Evolutionary conservation across 225 moss, liverwort and hornwort species (phyloP).

Genomic region (Neckera pumila): DNA sequence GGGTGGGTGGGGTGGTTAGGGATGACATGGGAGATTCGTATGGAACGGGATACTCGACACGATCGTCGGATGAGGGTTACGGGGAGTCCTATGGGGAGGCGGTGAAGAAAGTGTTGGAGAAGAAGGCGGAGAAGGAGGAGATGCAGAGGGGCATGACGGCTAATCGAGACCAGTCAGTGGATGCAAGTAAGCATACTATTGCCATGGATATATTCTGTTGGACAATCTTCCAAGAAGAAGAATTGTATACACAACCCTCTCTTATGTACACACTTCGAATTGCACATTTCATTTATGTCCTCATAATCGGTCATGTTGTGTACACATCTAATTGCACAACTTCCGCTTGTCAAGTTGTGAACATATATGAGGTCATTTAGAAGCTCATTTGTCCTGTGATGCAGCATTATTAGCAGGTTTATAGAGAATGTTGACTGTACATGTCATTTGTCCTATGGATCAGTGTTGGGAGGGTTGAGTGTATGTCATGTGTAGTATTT

Average conservation of each 20-base stretch:
- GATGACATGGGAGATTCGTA: conserved; percentile 43
- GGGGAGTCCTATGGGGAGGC: conserved; percentile 24
- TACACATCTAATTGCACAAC: background rate
- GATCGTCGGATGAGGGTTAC: conserved; percentile 33
- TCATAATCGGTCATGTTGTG: background rate
- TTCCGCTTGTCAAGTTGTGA: background rate
- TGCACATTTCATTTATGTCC: background rate
- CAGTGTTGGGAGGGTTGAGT: background rate
- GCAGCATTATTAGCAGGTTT: background rate
- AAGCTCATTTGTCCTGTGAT: background rate
- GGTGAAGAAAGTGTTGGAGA: conserved; percentile 25
- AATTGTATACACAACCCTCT: background rate
- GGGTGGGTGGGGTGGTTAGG: background rate
- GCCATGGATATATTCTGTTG: background rate
- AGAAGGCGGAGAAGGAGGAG: conserved; percentile 22
- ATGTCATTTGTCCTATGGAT: background rate
- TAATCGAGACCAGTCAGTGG: background rate
- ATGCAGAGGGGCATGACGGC: background rate
- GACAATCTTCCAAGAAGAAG: background rate
- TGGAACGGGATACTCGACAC: conserved; percentile 14
- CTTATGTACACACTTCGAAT: background rate
- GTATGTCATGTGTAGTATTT: background rate
- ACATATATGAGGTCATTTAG: too few relatives aligned
- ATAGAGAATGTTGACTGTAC: background rate
- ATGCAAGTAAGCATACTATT: background rate